A percentile compares a stretch with the other conserved stretches of the same genome.
Evolutionary conservation across 257 asterid species (phyloP).

Genomic region (Fraxinus excelsior): DNA sequence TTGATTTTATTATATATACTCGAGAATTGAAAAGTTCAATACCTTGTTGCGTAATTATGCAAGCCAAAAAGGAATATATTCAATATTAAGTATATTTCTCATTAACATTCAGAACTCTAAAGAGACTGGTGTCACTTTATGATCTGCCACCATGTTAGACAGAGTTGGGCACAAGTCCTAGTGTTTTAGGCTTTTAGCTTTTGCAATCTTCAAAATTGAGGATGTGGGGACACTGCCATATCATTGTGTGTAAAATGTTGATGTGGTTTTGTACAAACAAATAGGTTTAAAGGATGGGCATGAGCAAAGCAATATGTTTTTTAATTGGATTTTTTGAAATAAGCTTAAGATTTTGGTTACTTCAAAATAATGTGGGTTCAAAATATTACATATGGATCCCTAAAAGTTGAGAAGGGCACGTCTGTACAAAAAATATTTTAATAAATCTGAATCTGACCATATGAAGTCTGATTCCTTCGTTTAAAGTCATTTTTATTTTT

Average conservation of each 20-base stretch:
- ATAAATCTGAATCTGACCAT: not conserved
- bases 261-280: too few relatives aligned
- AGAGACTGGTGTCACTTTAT: not conserved
- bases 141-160: not conserved
- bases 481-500: not conserved
- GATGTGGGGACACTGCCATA: too few relatives aligned
- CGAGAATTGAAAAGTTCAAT: not conserved
- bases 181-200: not conserved
- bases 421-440: not conserved
- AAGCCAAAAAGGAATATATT: not conserved
- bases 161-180: not conserved
- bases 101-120: not conserved
- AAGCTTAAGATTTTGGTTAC: not conserved
- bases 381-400: not conserved
- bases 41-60: too few relatives aligned
- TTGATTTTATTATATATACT: not conserved
- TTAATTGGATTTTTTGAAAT: not conserved
- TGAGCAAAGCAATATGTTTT: too few relatives aligned
- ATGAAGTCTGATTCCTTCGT: not conserved
- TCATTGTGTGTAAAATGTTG: too few relatives aligned
- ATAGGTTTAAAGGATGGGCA: not conserved
- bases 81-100: not conserved
- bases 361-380: too few relatives aligned
- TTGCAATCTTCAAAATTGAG: too few relatives aligned
- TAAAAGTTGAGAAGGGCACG: not conserved